A percentile compares a stretch with the other conserved stretches of the same genome.
Conservation (phyloP, 1,139 yeast species). For the Arxiozyma heterogenica region DNA sequence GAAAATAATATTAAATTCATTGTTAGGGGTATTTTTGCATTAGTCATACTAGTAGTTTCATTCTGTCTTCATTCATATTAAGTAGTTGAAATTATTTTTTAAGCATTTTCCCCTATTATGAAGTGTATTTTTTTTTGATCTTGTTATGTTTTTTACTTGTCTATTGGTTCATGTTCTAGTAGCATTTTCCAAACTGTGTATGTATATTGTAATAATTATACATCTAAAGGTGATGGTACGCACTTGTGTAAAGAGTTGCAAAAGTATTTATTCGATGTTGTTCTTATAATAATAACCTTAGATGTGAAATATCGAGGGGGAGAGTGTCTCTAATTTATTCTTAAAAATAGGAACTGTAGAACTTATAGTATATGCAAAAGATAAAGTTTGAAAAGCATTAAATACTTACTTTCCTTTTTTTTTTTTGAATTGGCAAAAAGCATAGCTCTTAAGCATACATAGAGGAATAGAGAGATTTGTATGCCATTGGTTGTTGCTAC, state of each 20-base stretch:
- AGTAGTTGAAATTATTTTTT: neutral
- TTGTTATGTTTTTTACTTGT: neutral
- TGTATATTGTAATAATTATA: too few relatives aligned
- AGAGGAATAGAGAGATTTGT: neutral
- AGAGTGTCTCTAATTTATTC: neutral
- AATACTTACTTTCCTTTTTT: too few relatives aligned
- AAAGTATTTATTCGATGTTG: too few relatives aligned
- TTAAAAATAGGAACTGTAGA: neutral
- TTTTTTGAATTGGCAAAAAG: too few relatives aligned
- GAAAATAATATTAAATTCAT: too few relatives aligned
- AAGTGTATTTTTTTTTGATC: too few relatives aligned
- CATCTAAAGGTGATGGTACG: too few relatives aligned
- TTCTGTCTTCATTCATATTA: neutral
- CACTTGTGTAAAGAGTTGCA: too few relatives aligned
- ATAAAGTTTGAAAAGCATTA: neutral
- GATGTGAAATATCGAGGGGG: neutral
- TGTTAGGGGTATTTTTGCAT: neutral
- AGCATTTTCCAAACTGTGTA: too few relatives aligned
- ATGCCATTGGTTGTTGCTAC: too few relatives aligned
- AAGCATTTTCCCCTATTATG: neutral
- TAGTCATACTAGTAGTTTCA: too few relatives aligned
- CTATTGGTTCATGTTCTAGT: neutral
- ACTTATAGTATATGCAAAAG: neutral
- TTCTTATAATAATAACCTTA: too few relatives aligned
- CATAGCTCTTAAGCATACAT: neutral